Evolutionary conservation across 2,329 filamentous ascomycete species (phyloP), one percentile per base, ranked within the genome.

Genomic region (Pseudopyrenochaeta lycopersici): DNA sequence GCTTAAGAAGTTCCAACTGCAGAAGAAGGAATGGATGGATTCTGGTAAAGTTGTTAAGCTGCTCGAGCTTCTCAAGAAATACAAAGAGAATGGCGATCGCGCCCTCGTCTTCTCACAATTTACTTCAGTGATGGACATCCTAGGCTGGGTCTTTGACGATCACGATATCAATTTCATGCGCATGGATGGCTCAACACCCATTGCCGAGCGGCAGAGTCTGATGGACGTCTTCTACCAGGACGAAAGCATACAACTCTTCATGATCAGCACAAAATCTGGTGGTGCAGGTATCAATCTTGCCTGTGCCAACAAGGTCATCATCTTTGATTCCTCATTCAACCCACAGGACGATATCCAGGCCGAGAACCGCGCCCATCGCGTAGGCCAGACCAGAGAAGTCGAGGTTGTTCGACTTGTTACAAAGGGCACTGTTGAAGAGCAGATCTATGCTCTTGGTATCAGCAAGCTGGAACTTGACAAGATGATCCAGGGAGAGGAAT

Each of bases 281-380:
- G 95, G 95, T n/a, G 95, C 94, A 0, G 95, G 95, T 35, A 96
- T 99, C 79, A 99, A 99, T 76, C 79, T 99, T 49, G 95, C 94
- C 7, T 91, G 90, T 31, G 95, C 95, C 4, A 98, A 98, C 80
- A 98, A 97, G 77, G 94, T 99, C 64, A 87, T 99, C 76, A 95
- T 99, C 68, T 97, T 98, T 73, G 95, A 99, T 76, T 90, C 90
- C 60, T 91, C 89, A n/a, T 97, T 97, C 79, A 99, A 99, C 66
- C 95, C 95, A 0, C 95, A 99, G 72, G 94, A 98, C 64, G 95
- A 99, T 71, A 88, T 97, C n/a, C 95, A 99, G 75, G 95, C 95
- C 0, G 95, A 98, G 80, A 98, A 99, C 74, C 88, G 95, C 15
- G 95, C 95, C 0, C 95, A 99, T 77, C 89, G 95, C 12, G 91